These are phyloP conservation scores for Abelmoschus esculentus DNA, from an alignment of 345 rosid genomes.

Conservation along the genomic window DNA sequence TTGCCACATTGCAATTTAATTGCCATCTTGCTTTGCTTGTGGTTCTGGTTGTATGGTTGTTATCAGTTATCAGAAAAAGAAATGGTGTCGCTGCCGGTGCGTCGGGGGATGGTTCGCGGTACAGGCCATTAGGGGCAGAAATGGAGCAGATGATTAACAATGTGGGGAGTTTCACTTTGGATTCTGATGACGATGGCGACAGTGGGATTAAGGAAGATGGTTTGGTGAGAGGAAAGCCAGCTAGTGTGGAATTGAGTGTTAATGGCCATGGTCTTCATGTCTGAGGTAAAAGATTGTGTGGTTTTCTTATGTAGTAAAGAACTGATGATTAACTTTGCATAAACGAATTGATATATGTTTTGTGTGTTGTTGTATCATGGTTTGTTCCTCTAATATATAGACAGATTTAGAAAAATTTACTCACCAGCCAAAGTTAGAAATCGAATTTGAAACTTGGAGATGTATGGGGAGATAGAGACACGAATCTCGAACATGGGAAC, in stretches of 20 bases:
- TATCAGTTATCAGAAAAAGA: slow-evolving; percentile 39
- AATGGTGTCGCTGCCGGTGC: slow-evolving; percentile 30
- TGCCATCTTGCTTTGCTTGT: slow-evolving; percentile 79
- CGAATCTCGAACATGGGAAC: neutral
- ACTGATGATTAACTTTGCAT: neutral
- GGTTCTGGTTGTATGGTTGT: slow-evolving; percentile 34
- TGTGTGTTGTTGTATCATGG: neutral
- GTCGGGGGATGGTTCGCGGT: slow-evolving; percentile 24
- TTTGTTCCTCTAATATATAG: neutral
- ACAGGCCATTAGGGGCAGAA: slow-evolving; percentile 66
- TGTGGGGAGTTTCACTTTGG: slow-evolving; percentile 49
- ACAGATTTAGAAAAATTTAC: no score
- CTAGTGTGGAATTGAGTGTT: slow-evolving; percentile 29
- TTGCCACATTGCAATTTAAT: slow-evolving; percentile 88
- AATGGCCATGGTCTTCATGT: slow-evolving; percentile 48
- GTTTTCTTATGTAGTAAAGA: neutral
- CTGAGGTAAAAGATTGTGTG: slow-evolving; percentile 28
- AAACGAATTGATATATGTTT: neutral
- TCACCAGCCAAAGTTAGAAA: no score
- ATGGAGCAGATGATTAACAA: slow-evolving; percentile 36
- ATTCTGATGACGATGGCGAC: slow-evolving; percentile 64
- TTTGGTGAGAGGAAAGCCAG: slow-evolving; percentile 22
- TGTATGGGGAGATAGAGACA: no score
- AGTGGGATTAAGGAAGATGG: slow-evolving; percentile 27
- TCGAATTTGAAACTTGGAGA: no score